These are phyloP conservation scores for Chenopodium quinoa DNA, from an alignment of 148 eudicot species.

Conservation along the genomic window DNA sequence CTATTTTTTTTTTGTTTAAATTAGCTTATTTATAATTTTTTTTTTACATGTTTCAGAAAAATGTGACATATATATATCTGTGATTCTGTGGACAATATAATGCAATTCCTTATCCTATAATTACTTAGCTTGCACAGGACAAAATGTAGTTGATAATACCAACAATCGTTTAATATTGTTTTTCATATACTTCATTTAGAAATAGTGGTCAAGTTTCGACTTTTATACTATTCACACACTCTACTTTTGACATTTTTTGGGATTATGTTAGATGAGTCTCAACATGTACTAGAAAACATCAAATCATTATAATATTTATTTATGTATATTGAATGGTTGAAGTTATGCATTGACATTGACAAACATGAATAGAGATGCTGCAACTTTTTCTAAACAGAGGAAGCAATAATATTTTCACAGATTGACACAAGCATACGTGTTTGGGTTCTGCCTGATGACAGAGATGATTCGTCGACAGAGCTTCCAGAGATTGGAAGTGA, in stretches of 20 bases:
- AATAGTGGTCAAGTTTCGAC: too few relatives aligned
- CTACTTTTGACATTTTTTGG: too few relatives aligned
- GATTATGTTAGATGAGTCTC: too few relatives aligned
- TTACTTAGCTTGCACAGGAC: neutral
- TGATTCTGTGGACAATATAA: neutral
- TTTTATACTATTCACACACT: too few relatives aligned
- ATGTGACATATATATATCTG: neutral
- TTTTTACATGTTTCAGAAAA: neutral
- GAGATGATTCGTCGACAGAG: conserved; percentile 36
- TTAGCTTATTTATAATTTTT: neutral
- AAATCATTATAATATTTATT: too few relatives aligned
- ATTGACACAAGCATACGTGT: conserved; percentile 59
- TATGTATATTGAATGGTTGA: too few relatives aligned
- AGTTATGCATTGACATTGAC: too few relatives aligned
- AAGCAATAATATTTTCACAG: conserved; percentile 31
- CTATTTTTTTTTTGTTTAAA: neutral
- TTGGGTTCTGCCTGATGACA: conserved; percentile 62
- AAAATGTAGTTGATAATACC: neutral
- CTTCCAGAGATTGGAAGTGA: conserved; percentile 74
- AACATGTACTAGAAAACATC: too few relatives aligned
- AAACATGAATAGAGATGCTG: too few relatives aligned
- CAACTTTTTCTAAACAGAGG: too few relatives aligned
- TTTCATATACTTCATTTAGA: neutral
- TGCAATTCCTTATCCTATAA: neutral
- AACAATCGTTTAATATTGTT: neutral